Conservation (phyloP, 2,329 filamentous ascomycete genomes). For the Huntiella omanensis region DNA sequence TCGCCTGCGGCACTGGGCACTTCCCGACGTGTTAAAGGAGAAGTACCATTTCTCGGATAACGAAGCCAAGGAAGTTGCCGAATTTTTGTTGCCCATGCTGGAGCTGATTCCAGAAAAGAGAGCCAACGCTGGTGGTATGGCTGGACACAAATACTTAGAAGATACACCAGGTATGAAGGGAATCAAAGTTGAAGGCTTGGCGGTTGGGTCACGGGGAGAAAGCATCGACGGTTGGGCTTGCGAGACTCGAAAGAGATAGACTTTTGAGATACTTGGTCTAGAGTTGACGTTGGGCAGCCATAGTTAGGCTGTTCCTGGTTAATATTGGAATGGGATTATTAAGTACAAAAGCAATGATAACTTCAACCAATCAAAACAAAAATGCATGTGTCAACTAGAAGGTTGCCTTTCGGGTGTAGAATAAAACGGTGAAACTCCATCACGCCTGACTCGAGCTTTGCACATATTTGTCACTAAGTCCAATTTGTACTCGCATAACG, state of each 20-base stretch:
- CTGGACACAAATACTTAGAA: conserved; percentile 62
- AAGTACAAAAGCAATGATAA: background rate
- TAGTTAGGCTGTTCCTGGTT: no score
- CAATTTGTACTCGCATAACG: no score
- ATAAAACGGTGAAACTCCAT: no score
- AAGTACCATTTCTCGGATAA: conserved; percentile 90
- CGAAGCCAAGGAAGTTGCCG: conserved; percentile 57
- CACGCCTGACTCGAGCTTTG: no score
- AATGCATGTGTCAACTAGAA: no score
- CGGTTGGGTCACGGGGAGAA: conserved; percentile 68
- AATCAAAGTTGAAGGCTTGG: conserved; percentile 50
- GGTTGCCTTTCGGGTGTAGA: no score
- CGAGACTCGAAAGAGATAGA: conserved; percentile 67
- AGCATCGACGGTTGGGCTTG: conserved; percentile 87
- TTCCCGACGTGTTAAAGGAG: conserved; percentile 80
- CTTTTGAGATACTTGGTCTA: no score
- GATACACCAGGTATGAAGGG: conserved; percentile 79
- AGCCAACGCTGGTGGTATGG: conserved; percentile 93
- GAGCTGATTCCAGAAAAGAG: conserved; percentile 74
- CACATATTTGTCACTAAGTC: no score
- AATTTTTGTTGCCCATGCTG: conserved; percentile 79
- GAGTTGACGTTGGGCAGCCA: no score
- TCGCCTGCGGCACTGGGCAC: conserved; percentile 82
- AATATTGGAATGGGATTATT: background rate
- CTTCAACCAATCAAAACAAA: no score